Evolutionary conservation across 371 early-diverging fungal species (phyloP), one percentile per base, ranked within the genome.

Genomic region (Mortierella sp.): DNA sequence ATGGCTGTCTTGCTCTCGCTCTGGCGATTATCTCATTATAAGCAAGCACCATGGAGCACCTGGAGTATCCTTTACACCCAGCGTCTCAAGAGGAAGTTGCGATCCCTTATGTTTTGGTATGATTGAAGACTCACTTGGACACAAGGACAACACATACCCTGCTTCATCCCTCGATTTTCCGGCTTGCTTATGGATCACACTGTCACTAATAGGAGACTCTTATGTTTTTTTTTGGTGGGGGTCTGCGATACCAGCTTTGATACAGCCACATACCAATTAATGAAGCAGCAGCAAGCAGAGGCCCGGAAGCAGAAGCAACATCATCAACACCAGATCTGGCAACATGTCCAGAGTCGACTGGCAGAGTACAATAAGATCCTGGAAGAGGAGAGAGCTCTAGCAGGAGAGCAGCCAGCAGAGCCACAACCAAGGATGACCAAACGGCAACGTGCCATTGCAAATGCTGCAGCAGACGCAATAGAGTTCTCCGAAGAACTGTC

Each of bases 251-350:
- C n/a, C 38, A 74, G 74, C 58, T 68, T 74, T 45, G 74, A 74
- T 24, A 74, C 68, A 3, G 34, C n/a, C 30, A 52, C 52, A 18
- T 74, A 68, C n/a, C 45, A 74, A 18, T 34, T 56, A 38, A 56
- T 69, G 12, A 30, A 18, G 23, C 21, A 69, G 42, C 65, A 61
- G 16, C 64, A 49, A 58, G 70, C 64, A 9, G 58, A 69, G 13
- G 54, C 57, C 2, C 21, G 54, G 45, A 53, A 61, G 62, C 43
- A 38, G 47, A 60, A 64, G 28, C 69, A 74, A 41, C 31, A 48
- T 14, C 76, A 69, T 21, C 76, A 62, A 38, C 76, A 74, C 30
- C 64, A 68, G 42, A 74, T 74, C 45, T 69, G 76, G 76, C 64
- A 74, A 21, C 76, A 74, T 53, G 76, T 74, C 21, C 76, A 74